These are phyloP conservation scores for Akanthomyces uredinophilus DNA, from an alignment of 2,329 filamentous ascomycete species.

Conservation along the genomic window DNA sequence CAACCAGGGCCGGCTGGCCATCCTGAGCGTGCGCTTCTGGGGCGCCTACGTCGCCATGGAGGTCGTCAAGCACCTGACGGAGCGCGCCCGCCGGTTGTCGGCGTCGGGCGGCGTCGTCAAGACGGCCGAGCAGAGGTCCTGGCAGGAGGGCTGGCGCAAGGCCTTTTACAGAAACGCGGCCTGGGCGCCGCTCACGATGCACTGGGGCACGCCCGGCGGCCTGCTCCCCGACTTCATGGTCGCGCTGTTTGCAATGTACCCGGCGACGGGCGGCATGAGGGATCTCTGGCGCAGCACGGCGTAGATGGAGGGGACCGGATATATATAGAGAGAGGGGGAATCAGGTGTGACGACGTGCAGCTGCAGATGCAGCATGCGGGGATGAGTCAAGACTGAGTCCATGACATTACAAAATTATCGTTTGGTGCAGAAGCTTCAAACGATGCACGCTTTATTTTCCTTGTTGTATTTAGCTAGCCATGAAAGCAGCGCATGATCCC, in stretches of 20 bases:
- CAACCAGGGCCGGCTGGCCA: slow-evolving; percentile 55
- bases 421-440: background rate
- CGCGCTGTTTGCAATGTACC: slow-evolving; percentile 39
- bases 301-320: background rate
- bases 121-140: slow-evolving; percentile 33
- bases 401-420: background rate
- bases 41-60: slow-evolving; percentile 71
- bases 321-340: background rate
- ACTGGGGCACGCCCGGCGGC: slow-evolving; percentile 72
- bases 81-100: slow-evolving; percentile 35
- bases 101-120: slow-evolving; percentile 24
- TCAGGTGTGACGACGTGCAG: background rate
- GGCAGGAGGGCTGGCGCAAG: slow-evolving; percentile 54
- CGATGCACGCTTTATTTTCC: background rate
- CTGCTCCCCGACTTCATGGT: slow-evolving; percentile 37
- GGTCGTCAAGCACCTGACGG: slow-evolving; percentile 57
- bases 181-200: slow-evolving; percentile 77
- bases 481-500: background rate
- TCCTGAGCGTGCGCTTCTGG: slow-evolving; percentile 78
- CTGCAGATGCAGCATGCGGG: background rate
- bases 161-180: slow-evolving; percentile 64
- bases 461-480: background rate
- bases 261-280: slow-evolving; percentile 40
- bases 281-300: slow-evolving; percentile 40
- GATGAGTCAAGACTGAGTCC: background rate